Base-by-base conservation (phyloP, 2,329 filamentous ascomycete genomes). In the Pezicula rhizophila region DNA sequence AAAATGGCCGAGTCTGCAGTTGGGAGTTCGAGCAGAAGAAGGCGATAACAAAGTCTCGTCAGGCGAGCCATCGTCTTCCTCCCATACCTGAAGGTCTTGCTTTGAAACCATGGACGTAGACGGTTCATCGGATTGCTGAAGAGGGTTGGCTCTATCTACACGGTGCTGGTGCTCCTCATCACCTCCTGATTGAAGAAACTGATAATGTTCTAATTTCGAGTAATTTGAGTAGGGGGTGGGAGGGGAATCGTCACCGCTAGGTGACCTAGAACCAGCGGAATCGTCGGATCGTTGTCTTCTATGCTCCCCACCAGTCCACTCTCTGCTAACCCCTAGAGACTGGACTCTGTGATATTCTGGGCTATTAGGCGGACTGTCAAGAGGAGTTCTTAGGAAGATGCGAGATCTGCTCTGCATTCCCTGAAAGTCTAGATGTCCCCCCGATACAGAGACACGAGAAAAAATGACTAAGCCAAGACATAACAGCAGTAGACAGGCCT, bases 381-480 rank as follows among this genome's bases (percentile, higher is more conserved):
- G 42, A 7, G 58, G 57, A 35, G 50, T 60, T 14, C 57, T 52
- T n/a, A 56, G 31, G 14, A 52, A 23, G 26, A 46, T 53, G 33
- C 58, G 52, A 8, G 52, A 43, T 40, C 55, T 54, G 18, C 42
- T 53, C n/a, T 59, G 54, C 25, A 57, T 47, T 26, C 47, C 53
- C 18, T 54, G 49, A 37, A 63, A 53, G 15, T 60, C 56, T 15
- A 60, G 41, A 39, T 59, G 51, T 45, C 60, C 28, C 5, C 28
- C 60, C 39, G 60, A 59, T 15, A 69, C 66, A 4, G 74, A 68
- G 14, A 77, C 74, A 20, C 79, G 70, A 11, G 79, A 82, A 64
- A 97, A 96, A 34, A 97, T 84, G 18, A 96, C 88, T 1, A 99
- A 76, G 0, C 87, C 84, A 8, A 99, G 79, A 59, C 90, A 96